Base-by-base conservation (phyloP, 176 grass and related monocot species). In the Cymbopogon citratus region DNA sequence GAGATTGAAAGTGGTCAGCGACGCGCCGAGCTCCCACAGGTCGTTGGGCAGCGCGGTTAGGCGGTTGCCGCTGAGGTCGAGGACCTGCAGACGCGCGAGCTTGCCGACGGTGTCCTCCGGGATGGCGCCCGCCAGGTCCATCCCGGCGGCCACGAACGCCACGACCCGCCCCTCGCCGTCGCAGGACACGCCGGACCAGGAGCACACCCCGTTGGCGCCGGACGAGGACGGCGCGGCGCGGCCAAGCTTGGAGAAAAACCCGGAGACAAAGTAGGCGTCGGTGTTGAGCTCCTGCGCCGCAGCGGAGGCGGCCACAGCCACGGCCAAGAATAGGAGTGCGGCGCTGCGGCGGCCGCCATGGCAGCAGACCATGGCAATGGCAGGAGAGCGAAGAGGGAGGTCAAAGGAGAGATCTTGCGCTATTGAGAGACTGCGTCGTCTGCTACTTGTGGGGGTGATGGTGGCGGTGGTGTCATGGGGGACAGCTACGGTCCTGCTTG, bases 61-160 rank as follows among this genome's bases (percentile, higher is more conserved):
- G 67, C 71, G 44, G 82, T 97, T 97, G 84, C 48, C 28, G 84
- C 92, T 89, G 48, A 97, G 92, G 86, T 97, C 95, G 51, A 97
- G 80, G 18, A 12, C 11, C 77, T 71, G 81, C 13, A 97, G 90
- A 61, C 75, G 78, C 69, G 56, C 81, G 34, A 97, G 95, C 81
- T 97, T 94, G 16, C 86, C 92, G 74, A 97, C 87, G 70, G 95
- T 94, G 83, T 81, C 79, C 43, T 92, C 86, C 12, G 95, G 95
- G 60, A 97, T 91, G 39, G 71, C 68, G 27, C 95, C 95, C 0
- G 64, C 68, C 34, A 97, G 71, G 1, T 86, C 88, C 69, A 92
- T 43, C 79, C 90, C 88, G 9, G 87, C 77, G 70, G 90, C 81
- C 6, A 77, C 41, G 59, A 97, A 73, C 44, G 24, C 18, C 63